Evolutionary conservation across 129 eudicot genomes (phyloP).

Genomic region (Saposhnikovia divaricata): DNA sequence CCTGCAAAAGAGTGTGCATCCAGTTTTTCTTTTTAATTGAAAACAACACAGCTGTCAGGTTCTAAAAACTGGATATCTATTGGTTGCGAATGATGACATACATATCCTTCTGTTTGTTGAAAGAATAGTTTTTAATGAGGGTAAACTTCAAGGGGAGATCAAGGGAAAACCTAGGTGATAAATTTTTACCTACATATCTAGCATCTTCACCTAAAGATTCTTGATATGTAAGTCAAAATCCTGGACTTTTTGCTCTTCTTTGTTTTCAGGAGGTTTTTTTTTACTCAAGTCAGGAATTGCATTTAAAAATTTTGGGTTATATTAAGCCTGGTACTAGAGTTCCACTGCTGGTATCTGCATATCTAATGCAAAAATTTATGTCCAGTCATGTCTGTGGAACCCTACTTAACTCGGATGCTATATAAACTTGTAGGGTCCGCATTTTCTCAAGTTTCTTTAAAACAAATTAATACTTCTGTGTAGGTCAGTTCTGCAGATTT

Average conservation of each 20-base stretch:
- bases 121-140: neutral
- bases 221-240: neutral
- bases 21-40: neutral
- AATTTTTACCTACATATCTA: neutral
- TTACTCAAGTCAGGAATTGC: neutral
- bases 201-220: neutral
- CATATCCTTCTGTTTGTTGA: neutral
- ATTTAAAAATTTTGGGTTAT: neutral
- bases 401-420: neutral
- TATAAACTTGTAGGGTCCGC: neutral
- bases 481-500: conserved; percentile 83
- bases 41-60: neutral
- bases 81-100: neutral
- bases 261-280: neutral
- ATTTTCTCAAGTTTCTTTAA: neutral
- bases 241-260: neutral
- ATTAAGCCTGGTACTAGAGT: neutral
- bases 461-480: conserved; percentile 3
- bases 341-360: neutral
- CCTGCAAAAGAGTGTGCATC: neutral
- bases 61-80: neutral
- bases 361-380: neutral
- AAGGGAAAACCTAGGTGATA: neutral
- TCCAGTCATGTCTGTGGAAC: neutral
- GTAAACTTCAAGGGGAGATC: neutral